phyloP scores from a whole-genome alignment of 257 asterid species.

The Apocynum venetum region DNA sequence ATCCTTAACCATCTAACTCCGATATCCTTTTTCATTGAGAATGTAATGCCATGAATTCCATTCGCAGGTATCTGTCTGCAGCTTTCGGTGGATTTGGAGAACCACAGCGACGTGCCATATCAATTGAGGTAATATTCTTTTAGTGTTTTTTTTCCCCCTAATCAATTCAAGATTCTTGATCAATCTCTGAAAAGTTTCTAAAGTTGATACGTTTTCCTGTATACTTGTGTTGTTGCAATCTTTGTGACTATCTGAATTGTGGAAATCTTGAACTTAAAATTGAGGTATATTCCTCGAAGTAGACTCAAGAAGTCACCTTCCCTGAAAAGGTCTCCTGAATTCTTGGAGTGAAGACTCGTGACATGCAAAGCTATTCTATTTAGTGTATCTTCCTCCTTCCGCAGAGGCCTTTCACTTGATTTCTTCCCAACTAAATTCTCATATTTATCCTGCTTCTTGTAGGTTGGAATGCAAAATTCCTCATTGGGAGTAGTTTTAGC shows the following conservation, averaged over 20 bases:
- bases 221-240: neutral
- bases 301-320: neutral
- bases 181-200: neutral
- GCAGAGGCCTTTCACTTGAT: too few species aligned
- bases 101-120: slow-evolving; percentile 80
- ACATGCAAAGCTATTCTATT: neutral
- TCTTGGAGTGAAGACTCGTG: neutral
- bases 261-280: neutral
- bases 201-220: neutral
- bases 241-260: neutral
- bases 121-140: slow-evolving; percentile 61
- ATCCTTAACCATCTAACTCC: neutral
- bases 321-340: neutral
- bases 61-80: slow-evolving; percentile 64
- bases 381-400: too few species aligned
- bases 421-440: too few species aligned
- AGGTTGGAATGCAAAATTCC: slow-evolving; percentile 98
- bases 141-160: neutral
- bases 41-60: neutral
- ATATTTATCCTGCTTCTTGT: slow-evolving; percentile 11
- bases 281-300: neutral
- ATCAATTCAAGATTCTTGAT: neutral
- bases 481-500: slow-evolving; percentile 93
- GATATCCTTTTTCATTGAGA: neutral
- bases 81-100: slow-evolving; percentile 74